Conservation (phyloP, 2,329 filamentous ascomycete species). For the Lojkania enalia region DNA sequence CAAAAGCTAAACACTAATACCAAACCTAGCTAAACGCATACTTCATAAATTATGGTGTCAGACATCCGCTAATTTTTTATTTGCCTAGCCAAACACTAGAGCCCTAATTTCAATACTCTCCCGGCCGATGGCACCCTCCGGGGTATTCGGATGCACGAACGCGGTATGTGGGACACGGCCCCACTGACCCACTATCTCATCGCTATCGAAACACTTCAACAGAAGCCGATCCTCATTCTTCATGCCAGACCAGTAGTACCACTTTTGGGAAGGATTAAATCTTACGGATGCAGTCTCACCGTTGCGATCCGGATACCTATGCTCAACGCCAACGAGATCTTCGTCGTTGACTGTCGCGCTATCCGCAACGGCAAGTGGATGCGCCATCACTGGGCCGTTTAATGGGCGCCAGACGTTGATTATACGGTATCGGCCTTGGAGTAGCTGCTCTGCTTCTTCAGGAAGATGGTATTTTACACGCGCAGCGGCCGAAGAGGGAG, state of each 20-base stretch:
- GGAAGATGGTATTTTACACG: constrained; percentile 70
- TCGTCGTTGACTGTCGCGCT: constrained; percentile 58
- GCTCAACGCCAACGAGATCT: constrained; percentile 73
- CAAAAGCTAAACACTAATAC: no score
- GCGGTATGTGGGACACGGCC: constrained; percentile 55
- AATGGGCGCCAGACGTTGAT: constrained; percentile 82
- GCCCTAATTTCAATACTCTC: constrained; percentile 91
- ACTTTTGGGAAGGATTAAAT: constrained; percentile 65
- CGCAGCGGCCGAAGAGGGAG: constrained; percentile 63
- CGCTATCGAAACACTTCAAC: constrained; percentile 77
- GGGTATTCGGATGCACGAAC: constrained; percentile 75
- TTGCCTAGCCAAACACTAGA: constrained; percentile 76
- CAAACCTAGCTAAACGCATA: no score
- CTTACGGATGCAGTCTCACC: constrained; percentile 75
- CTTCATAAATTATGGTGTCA: no score
- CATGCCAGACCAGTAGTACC: constrained; percentile 83
- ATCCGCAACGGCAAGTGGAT: constrained; percentile 62
- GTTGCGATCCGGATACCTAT: constrained; percentile 69
- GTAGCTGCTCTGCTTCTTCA: constrained; percentile 67
- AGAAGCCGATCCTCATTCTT: constrained; percentile 70
- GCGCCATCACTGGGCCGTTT: constrained; percentile 60
- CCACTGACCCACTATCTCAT: constrained; percentile 47
- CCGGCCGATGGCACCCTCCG: constrained; percentile 68
- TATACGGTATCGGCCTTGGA: constrained; percentile 74
- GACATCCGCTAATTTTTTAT: no score